A percentile compares a stretch with the other conserved stretches of the same genome.
Conservation (phyloP, 2,329 filamentous ascomycete species). For the Fonsecaea erecta region DNA sequence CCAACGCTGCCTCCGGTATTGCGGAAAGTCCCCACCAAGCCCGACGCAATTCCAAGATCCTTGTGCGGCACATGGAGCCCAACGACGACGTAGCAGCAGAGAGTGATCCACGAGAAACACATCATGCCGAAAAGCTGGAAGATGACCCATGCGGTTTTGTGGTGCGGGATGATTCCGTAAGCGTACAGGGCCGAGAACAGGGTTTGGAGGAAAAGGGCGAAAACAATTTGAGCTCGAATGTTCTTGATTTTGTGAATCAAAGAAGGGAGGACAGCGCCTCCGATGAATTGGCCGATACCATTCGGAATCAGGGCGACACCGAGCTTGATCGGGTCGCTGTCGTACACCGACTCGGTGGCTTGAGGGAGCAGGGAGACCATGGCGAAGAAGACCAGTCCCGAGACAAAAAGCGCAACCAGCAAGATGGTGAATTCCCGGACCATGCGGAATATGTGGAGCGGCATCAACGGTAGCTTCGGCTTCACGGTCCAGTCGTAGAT, state of each 20-base stretch:
- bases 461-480: slow-evolving; percentile 17
- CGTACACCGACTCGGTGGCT: slow-evolving; percentile 49
- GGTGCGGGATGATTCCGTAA: slow-evolving; percentile 17
- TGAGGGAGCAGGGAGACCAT: slow-evolving; percentile 54
- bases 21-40: slow-evolving; percentile 26
- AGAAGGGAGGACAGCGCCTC: slow-evolving; percentile 11
- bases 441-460: slow-evolving; percentile 17
- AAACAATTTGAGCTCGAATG: slow-evolving; percentile 23
- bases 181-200: slow-evolving; percentile 36
- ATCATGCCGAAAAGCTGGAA: slow-evolving; percentile 35
- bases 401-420: slow-evolving; percentile 15
- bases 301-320: slow-evolving; percentile 46
- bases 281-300: slow-evolving; percentile 16
- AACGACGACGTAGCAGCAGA: slow-evolving; percentile 20
- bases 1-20: slow-evolving; percentile 34
- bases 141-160: slow-evolving; percentile 33
- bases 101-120: slow-evolving; percentile 19
- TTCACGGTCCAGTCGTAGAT: slow-evolving; percentile 43
- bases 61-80: slow-evolving; percentile 22
- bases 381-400: slow-evolving; percentile 52
- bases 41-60: slow-evolving; percentile 21
- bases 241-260: slow-evolving; percentile 24
- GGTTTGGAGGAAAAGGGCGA: slow-evolving; percentile 35
- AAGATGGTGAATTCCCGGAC: slow-evolving; percentile 17
- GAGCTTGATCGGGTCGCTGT: slow-evolving; percentile 45